Percentiles rank a stretch among this genome's conserved stretches.
These are phyloP conservation scores for Nemania sp. DNA, from an alignment of 2,329 filamentous ascomycete species.

Conservation along the genomic window DNA sequence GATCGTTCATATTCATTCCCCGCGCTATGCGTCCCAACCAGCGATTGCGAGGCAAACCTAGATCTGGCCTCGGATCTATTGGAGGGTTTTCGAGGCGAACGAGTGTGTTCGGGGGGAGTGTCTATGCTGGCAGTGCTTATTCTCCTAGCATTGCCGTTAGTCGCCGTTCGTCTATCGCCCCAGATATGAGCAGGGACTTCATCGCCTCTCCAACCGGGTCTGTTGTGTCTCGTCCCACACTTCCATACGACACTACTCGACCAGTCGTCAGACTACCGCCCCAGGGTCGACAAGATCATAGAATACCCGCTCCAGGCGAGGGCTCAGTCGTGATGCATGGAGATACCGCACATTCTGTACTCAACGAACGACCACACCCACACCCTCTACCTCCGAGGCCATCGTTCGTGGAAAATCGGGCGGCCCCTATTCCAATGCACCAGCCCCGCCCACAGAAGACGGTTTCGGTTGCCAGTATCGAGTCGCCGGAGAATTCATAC, in stretches of 20 bases:
- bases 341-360: slow-evolving; percentile 44
- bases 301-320: slow-evolving; percentile 34
- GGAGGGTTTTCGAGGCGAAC: slow-evolving; percentile 75
- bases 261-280: slow-evolving; percentile 87
- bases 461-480: slow-evolving; percentile 90
- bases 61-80: slow-evolving; percentile 70
- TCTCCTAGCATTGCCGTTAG: slow-evolving; percentile 88
- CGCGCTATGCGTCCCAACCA: slow-evolving; percentile 91
- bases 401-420: slow-evolving; percentile 59
- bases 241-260: slow-evolving; percentile 63
- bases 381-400: slow-evolving; percentile 65
- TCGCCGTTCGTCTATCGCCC: slow-evolving; percentile 77
- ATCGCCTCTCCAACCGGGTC: slow-evolving; percentile 83
- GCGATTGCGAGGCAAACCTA: slow-evolving; percentile 73
- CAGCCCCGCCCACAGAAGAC: slow-evolving; percentile 94
- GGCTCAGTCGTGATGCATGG: slow-evolving; percentile 30
- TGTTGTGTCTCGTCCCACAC: slow-evolving; percentile 69
- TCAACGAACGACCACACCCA: slow-evolving; percentile 59
- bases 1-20: slow-evolving; percentile 98
- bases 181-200: slow-evolving; percentile 70
- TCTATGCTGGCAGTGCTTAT: slow-evolving; percentile 74
- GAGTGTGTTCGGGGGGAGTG: slow-evolving; percentile 76
- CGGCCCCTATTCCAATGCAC: slow-evolving; percentile 73
- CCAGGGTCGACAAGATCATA: slow-evolving; percentile 45
- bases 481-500: slow-evolving; percentile 70